Evolutionary conservation across 2,329 filamentous ascomycete species (phyloP).

Genomic region (Aspergillus fumigatus): DNA sequence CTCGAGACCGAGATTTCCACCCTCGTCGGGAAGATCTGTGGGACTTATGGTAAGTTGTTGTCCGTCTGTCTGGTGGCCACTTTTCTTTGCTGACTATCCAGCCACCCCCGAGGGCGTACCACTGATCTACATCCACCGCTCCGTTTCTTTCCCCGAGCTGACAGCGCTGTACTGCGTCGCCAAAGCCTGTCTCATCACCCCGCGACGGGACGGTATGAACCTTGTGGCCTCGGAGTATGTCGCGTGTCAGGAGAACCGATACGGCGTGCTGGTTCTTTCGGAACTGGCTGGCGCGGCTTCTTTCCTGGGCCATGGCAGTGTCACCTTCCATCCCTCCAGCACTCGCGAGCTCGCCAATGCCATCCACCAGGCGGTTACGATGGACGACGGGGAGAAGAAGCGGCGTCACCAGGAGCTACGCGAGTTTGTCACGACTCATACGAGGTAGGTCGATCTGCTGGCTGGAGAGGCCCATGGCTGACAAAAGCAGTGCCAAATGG

Average conservation of each 20-base stretch:
- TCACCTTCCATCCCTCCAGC: conserved; percentile 95
- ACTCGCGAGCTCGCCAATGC: conserved; percentile 88
- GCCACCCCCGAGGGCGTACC: conserved; percentile 92
- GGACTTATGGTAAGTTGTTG: conserved; percentile 64
- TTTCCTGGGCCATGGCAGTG: conserved; percentile 71
- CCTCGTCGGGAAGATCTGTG: conserved; percentile 89
- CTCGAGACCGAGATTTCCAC: conserved; percentile 86
- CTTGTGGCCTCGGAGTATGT: conserved; percentile 96
- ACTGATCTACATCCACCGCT: conserved; percentile 93
- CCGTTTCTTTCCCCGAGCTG: conserved; percentile 85
- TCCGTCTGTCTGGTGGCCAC: no score
- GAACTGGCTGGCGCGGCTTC: conserved; percentile 95
- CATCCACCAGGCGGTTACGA: conserved; percentile 83
- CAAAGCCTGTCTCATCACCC: conserved; percentile 83
- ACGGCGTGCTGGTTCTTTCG: conserved; percentile 88
- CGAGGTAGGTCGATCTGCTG: conserved; percentile 49
- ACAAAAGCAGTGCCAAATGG: neutral
- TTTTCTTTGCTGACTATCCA: conserved; percentile 14
- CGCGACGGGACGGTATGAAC: conserved; percentile 94
- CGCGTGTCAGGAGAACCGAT: conserved; percentile 76
- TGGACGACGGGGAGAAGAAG: conserved; percentile 74
- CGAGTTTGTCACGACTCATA: conserved; percentile 89
- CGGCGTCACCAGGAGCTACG: conserved; percentile 79
- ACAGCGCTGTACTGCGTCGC: conserved; percentile 85
- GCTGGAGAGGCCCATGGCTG: neutral